These are phyloP conservation scores for Fusarium udum DNA, from an alignment of 2,329 filamentous ascomycete species.

Conservation along the genomic window DNA sequence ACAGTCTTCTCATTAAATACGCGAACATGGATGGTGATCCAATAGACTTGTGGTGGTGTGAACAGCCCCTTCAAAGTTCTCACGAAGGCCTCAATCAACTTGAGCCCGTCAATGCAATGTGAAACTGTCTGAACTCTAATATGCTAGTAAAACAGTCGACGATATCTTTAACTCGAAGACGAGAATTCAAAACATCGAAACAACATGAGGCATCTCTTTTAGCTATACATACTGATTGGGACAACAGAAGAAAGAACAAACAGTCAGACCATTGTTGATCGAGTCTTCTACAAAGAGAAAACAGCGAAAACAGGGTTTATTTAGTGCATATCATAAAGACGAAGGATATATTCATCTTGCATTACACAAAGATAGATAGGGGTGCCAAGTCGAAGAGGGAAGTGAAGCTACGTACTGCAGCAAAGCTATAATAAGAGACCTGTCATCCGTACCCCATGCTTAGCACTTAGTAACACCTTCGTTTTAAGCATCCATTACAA, in stretches of 20 bases:
- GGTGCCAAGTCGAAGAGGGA: neutral
- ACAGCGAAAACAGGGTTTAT: neutral
- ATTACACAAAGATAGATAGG: neutral
- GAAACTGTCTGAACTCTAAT: neutral
- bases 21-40: neutral
- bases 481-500: slow-evolving; percentile 4
- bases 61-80: neutral
- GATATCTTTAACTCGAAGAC: neutral
- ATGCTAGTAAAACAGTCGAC: too few species aligned
- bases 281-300: neutral
- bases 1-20: neutral
- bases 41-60: neutral
- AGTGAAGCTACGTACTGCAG: neutral
- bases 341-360: neutral
- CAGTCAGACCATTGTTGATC: neutral
- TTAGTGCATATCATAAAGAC: neutral
- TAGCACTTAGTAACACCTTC: neutral
- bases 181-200: neutral
- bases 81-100: neutral
- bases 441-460: slow-evolving; percentile 18
- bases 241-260: neutral
- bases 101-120: neutral
- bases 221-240: neutral
- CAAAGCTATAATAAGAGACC: slow-evolving; percentile 7
- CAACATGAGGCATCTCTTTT: neutral